Conservation (phyloP, 441 rosid genomes). For the Gossypium lobatum region DNA sequence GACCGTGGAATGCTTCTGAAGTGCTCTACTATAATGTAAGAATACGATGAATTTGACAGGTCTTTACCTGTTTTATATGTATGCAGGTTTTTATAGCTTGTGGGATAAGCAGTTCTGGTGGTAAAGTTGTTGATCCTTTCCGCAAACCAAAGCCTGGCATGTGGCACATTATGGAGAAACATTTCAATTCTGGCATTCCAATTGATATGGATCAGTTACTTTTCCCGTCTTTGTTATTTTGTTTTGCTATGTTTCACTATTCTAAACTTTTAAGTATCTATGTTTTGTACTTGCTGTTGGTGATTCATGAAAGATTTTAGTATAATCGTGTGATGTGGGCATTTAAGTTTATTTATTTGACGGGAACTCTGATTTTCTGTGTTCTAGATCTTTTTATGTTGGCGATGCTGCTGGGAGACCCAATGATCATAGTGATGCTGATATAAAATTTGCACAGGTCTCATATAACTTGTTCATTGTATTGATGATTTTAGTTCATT, state of each 20-base stretch:
- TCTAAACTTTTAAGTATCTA: background rate
- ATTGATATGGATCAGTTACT: constrained; percentile 71
- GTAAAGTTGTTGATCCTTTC: constrained; percentile 53
- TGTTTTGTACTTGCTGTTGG: background rate
- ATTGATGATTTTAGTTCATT: background rate
- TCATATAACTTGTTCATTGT: background rate
- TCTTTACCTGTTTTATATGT: constrained; percentile 8
- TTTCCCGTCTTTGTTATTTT: constrained; percentile 17
- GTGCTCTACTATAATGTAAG: background rate
- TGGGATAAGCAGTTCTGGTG: constrained; percentile 41
- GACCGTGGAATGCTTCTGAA: background rate
- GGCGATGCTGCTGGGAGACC: constrained; percentile 94
- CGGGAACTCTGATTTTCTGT: background rate
- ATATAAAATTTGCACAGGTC: constrained; percentile 81
- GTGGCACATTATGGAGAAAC: constrained; percentile 83
- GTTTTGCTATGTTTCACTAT: constrained; percentile 6
- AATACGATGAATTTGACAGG: constrained; percentile 1
- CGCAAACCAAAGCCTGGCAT: constrained; percentile 91
- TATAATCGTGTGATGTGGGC: background rate
- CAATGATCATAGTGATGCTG: constrained; percentile 82
- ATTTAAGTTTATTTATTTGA: background rate
- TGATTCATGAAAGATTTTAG: background rate
- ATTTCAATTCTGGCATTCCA: constrained; percentile 72
- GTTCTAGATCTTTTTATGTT: constrained; percentile 76
- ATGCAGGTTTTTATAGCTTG: constrained; percentile 85